Percentiles rank a stretch among this genome's conserved stretches.
phyloP scores from a whole-genome alignment of 495 filamentous ascomycete species.

The Baudoinia panamericana region DNA sequence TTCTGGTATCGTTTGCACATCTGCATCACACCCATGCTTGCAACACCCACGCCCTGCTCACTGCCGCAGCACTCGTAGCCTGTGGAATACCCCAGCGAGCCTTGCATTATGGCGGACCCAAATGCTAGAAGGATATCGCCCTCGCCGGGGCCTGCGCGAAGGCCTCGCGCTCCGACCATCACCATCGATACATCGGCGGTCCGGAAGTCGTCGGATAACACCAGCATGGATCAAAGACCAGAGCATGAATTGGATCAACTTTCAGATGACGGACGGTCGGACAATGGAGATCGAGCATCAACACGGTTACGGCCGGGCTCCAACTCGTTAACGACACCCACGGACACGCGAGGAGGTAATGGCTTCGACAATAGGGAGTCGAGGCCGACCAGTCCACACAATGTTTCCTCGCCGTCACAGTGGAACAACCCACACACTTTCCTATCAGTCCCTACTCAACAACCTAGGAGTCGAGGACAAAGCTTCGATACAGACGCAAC shows the following conservation, averaged over 20 bases:
- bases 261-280: conserved; percentile 12
- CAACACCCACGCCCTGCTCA: no score
- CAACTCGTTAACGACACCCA: conserved; percentile 32
- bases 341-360: conserved; percentile 44
- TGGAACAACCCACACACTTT: conserved; percentile 43
- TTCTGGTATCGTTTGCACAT: no score
- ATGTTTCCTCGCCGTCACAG: conserved; percentile 58
- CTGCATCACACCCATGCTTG: no score
- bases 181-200: conserved; percentile 66
- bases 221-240: conserved; percentile 16
- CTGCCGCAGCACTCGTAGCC: no score
- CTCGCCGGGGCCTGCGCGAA: conserved; percentile 8
- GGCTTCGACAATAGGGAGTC: conserved; percentile 68
- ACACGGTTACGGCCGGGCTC: conserved; percentile 20
- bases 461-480: conserved; percentile 49
- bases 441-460: conserved; percentile 46
- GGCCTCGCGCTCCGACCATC: conserved; percentile 44
- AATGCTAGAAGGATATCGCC: no score
- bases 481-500: conserved; percentile 47
- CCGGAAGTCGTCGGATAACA: conserved; percentile 30
- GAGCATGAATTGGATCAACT: conserved; percentile 21
- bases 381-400: conserved; percentile 79
- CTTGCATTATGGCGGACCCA: no score
- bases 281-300: conserved; percentile 14
- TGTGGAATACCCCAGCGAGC: no score